phyloP scores from a whole-genome alignment of 2,329 filamentous ascomycete species.

The Fonsecaea erecta region DNA sequence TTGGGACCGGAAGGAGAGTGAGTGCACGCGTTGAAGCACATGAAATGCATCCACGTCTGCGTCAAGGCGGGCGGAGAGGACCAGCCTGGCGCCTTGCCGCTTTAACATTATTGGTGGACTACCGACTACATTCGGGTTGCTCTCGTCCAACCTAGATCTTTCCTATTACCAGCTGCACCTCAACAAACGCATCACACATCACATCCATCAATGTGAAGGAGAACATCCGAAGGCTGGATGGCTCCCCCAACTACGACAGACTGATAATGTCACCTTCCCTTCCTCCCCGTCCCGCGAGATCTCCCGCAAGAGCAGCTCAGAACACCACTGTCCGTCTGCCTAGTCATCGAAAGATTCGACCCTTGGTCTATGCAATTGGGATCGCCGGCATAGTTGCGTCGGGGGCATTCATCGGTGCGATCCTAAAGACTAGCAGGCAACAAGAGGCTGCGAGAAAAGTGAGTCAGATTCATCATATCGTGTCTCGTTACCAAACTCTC shows the following conservation, averaged over 20 bases:
- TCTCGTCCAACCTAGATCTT: neutral
- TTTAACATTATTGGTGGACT: conserved; percentile 5
- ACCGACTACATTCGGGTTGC: neutral
- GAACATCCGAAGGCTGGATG: neutral
- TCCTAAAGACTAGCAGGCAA: conserved; percentile 26
- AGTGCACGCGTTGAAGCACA: neutral
- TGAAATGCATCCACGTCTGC: neutral
- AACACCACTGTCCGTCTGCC: neutral
- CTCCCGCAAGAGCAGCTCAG: neutral
- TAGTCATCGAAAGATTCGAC: conserved; percentile 17
- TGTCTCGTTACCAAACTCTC: neutral
- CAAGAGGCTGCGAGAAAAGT: conserved; percentile 21
- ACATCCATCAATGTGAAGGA: neutral
- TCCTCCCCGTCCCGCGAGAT: neutral
- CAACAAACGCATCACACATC: neutral
- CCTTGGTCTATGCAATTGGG: conserved; percentile 30
- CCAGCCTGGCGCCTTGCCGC: conserved; percentile 13
- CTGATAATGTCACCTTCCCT: conserved; percentile 16
- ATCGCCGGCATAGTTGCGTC: conserved; percentile 31
- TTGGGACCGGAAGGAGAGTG: neutral
- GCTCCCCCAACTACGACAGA: neutral
- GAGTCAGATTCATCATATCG: neutral
- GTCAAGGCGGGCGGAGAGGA: neutral
- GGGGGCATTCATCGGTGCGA: conserved; percentile 31
- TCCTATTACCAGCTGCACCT: neutral